Evolutionary conservation across 257 asterid species (phyloP), one percentile per base, ranked within the genome.

Genomic region (Petrea volubilis): DNA sequence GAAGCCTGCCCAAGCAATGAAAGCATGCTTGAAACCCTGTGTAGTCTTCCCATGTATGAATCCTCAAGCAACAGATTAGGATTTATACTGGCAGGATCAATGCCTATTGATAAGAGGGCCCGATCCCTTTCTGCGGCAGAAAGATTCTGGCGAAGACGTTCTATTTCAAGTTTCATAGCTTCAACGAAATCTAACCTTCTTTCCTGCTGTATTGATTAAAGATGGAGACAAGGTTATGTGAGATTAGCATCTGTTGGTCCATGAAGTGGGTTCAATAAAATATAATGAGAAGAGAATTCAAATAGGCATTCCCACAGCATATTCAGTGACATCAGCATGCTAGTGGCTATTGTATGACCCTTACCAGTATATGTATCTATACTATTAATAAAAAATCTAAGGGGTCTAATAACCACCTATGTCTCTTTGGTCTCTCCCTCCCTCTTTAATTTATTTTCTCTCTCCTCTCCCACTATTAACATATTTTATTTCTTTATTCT

Each of bases 91-190:
- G 98, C 97, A 77, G 98, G 97, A 86, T 91, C 99, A 74, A 94
- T 87, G 58, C 98, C 96, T 43, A 94, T 81, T 38, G 96, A 87
- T 77, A 94, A 81, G 73, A 94, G 85, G 31, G 96, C 88, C 81
- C 98, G 88, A 79, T 94, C 97, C 88, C 99, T 89, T 81, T 83
- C 96, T 69, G 99, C 92, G 74, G 99, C 98, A 68, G 98, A 90
- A 73, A 91, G 92, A 84, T 90, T 90, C 78, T 82, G 68, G 70
- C 76, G 82, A 59, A 94, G 86, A 71, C 99, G 93, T 61, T 90
- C 96, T 78, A 90, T 85, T 84, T 94, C 99, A 78, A 94, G 96
- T 77, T 88, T 94, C 93, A 94, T 80, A 73, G 96, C 90, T 76
- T 85, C 99, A 75, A 67, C 80, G 79, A 89, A 89, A 79, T 81